These are phyloP conservation scores for Teratosphaeriaceae sp. DNA, from an alignment of 2,329 filamentous ascomycete genomes.

Conservation along the genomic window DNA sequence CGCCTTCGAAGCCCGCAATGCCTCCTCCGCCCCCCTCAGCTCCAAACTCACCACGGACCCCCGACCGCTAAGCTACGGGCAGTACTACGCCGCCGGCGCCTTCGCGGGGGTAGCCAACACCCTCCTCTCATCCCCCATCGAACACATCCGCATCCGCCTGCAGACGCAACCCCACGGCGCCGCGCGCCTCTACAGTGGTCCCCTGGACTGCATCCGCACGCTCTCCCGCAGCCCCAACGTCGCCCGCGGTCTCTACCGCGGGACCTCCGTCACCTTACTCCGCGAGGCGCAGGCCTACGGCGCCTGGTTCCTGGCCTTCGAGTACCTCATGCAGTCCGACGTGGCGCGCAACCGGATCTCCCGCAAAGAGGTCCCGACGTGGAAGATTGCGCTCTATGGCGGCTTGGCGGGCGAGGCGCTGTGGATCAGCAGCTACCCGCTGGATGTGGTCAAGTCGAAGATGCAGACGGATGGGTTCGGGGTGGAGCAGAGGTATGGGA, in stretches of 20 bases:
- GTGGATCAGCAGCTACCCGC: slow-evolving; percentile 89
- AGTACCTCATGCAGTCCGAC: slow-evolving; percentile 93
- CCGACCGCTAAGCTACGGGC: slow-evolving; percentile 61
- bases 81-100: slow-evolving; percentile 87
- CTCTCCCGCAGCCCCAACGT: slow-evolving; percentile 64
- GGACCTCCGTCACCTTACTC: slow-evolving; percentile 74
- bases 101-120: slow-evolving; percentile 91
- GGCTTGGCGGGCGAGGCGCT: slow-evolving; percentile 89
- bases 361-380: slow-evolving; percentile 69
- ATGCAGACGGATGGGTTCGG: slow-evolving; percentile 98
- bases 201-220: slow-evolving; percentile 85
- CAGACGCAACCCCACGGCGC: slow-evolving; percentile 93
- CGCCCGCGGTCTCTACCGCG: slow-evolving; percentile 73
- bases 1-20: slow-evolving; percentile 71
- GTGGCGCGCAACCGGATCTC: slow-evolving; percentile 68
- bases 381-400: slow-evolving; percentile 87
- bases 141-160: slow-evolving; percentile 91
- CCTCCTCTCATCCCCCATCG: slow-evolving; percentile 81
- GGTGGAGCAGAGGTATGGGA: slow-evolving; percentile 60
- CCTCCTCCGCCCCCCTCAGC: too few relatives aligned
- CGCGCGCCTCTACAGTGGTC: slow-evolving; percentile 70
- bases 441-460: slow-evolving; percentile 98
- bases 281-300: slow-evolving; percentile 95
- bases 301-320: slow-evolving; percentile 89
- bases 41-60: slow-evolving; percentile 21